These are phyloP conservation scores for Lipomyces yamanashiensis DNA, from an alignment of 805 yeast species.

Conservation along the genomic window DNA sequence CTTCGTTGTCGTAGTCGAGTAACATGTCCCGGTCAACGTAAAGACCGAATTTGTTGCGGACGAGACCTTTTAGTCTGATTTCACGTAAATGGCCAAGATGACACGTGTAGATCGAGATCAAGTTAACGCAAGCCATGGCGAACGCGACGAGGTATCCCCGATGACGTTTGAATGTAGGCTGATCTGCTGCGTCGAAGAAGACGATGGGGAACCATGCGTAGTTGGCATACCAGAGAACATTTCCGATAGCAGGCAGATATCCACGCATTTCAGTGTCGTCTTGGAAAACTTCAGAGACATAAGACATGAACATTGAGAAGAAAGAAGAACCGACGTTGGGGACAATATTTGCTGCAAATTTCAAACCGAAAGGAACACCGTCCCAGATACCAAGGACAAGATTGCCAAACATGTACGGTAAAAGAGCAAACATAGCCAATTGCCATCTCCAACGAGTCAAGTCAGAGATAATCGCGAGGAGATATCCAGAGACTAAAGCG, in stretches of 20 bases:
- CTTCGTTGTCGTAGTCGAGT: conserved; percentile 1
- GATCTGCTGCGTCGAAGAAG: conserved; percentile 45
- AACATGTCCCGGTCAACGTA: conserved; percentile 24
- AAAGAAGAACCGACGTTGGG: conserved; percentile 29
- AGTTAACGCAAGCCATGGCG: conserved; percentile 16
- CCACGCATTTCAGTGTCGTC: conserved; percentile 44
- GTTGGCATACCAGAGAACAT: conserved; percentile 41
- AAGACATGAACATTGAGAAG: conserved; percentile 36
- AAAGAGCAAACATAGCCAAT: conserved; percentile 17
- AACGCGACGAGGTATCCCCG: conserved; percentile 33
- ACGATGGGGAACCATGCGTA: conserved; percentile 42
- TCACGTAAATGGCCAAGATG: conserved; percentile 26
- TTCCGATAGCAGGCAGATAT: conserved; percentile 44
- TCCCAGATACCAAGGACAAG: conserved; percentile 33
- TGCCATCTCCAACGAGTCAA: conserved; percentile 44
- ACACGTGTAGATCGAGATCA: conserved; percentile 22
- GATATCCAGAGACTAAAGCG: conserved; percentile 41
- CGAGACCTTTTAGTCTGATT: conserved; percentile 21
- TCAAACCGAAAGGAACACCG: conserved; percentile 28
- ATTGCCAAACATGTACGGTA: conserved; percentile 32
- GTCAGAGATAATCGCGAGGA: conserved; percentile 44
- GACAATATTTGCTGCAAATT: conserved; percentile 32
- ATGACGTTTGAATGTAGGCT: conserved; percentile 42
- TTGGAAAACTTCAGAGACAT: conserved; percentile 39
- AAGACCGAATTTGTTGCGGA: conserved; percentile 27